Percentiles rank a stretch among this genome's conserved stretches.
These are phyloP conservation scores for Epichloe aotearoae DNA, from an alignment of 2,329 filamentous ascomycete genomes.

Conservation along the genomic window DNA sequence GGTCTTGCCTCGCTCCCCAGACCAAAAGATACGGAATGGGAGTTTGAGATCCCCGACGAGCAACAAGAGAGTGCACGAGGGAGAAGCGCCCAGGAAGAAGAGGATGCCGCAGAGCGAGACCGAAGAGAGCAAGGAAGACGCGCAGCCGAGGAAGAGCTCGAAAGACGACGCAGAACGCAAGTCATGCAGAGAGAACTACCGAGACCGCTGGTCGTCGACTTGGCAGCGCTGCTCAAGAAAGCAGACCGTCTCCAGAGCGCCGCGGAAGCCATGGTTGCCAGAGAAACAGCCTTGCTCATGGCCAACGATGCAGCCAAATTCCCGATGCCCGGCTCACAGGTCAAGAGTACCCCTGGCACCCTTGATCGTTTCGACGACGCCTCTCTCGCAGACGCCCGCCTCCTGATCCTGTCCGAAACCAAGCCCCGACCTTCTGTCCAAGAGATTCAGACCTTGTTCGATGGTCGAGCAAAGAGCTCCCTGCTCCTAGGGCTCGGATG, in stretches of 20 bases:
- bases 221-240: conserved; percentile 51
- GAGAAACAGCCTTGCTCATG: conserved; percentile 67
- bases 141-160: conserved; percentile 60
- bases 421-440: conserved; percentile 35
- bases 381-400: conserved; percentile 59
- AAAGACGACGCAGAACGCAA: conserved; percentile 74
- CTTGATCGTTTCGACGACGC: conserved; percentile 57
- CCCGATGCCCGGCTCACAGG: conserved; percentile 52
- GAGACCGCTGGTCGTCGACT: conserved; percentile 59
- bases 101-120: conserved; percentile 60
- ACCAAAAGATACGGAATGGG: conserved; percentile 88
- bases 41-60: conserved; percentile 82
- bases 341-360: conserved; percentile 44
- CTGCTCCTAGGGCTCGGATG: conserved; percentile 68
- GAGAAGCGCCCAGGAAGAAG: conserved; percentile 39
- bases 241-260: conserved; percentile 49
- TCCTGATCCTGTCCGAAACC: conserved; percentile 62
- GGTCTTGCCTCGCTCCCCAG: conserved; percentile 76
- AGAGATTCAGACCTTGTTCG: conserved; percentile 40
- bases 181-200: conserved; percentile 81
- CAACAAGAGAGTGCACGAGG: conserved; percentile 42
- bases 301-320: conserved; percentile 68
- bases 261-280: conserved; percentile 55
- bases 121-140: conserved; percentile 59
- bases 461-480: conserved; percentile 37